These are phyloP conservation scores for Agrocybe praecox DNA, from an alignment of 768 basidiomycete genomes.

Conservation along the genomic window DNA sequence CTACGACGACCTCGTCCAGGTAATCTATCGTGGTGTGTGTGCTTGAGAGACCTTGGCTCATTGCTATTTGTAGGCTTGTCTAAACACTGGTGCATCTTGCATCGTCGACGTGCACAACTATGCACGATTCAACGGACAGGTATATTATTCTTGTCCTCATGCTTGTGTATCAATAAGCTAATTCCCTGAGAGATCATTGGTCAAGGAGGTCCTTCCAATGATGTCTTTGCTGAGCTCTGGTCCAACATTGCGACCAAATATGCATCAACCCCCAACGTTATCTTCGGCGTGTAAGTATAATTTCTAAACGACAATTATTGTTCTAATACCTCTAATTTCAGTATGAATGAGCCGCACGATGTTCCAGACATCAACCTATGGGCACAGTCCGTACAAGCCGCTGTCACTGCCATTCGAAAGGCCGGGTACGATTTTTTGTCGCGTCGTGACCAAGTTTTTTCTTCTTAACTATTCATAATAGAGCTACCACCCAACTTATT, in stretches of 20 bases:
- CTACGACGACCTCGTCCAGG: slow-evolving; percentile 56
- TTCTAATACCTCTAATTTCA: slow-evolving; percentile 13
- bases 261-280: slow-evolving; percentile 38
- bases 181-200: slow-evolving; percentile 48
- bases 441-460: neutral
- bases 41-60: no score
- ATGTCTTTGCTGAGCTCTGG: slow-evolving; percentile 58
- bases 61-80: slow-evolving; percentile 29
- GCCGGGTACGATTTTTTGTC: slow-evolving; percentile 38
- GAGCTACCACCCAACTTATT: slow-evolving; percentile 58
- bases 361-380: slow-evolving; percentile 48
- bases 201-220: slow-evolving; percentile 63
- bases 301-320: neutral
- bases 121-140: slow-evolving; percentile 51
- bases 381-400: slow-evolving; percentile 58
- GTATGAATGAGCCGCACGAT: slow-evolving; percentile 71
- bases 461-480: slow-evolving; percentile 14
- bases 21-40: slow-evolving; percentile 5
- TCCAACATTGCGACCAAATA: slow-evolving; percentile 52
- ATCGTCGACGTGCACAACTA: slow-evolving; percentile 66
- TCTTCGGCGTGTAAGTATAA: slow-evolving; percentile 49
- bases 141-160: slow-evolving; percentile 23
- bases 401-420: slow-evolving; percentile 63
- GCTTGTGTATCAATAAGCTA: neutral
- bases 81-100: slow-evolving; percentile 52